Percentiles rank a stretch among this genome's conserved stretches.
These are phyloP conservation scores for Rubroboletus satanas DNA, from an alignment of 768 basidiomycete species.

Conservation along the genomic window DNA sequence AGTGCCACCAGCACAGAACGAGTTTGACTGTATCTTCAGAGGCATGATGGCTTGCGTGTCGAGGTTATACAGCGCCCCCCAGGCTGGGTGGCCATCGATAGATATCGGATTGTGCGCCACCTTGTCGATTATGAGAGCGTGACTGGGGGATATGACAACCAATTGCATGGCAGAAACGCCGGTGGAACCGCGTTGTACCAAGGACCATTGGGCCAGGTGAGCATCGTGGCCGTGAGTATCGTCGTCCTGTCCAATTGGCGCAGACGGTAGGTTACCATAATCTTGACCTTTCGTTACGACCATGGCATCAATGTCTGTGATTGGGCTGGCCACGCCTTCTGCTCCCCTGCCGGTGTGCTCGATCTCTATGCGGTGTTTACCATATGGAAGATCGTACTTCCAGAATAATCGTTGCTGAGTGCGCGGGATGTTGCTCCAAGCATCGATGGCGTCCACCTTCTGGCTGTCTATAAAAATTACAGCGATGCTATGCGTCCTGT, in stretches of 20 bases:
- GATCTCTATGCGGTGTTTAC: constrained; percentile 61
- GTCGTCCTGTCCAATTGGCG: not conserved
- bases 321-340: constrained; percentile 31
- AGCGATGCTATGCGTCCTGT: constrained; percentile 50
- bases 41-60: constrained; percentile 58
- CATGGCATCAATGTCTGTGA: constrained; percentile 61
- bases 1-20: constrained; percentile 81
- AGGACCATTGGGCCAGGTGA: constrained; percentile 42
- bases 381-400: constrained; percentile 47
- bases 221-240: not conserved
- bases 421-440: constrained; percentile 34
- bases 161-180: constrained; percentile 82
- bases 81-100: constrained; percentile 72
- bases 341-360: constrained; percentile 48
- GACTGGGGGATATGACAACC: constrained; percentile 60
- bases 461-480: constrained; percentile 57
- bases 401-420: constrained; percentile 66
- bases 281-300: constrained; percentile 51
- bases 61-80: constrained; percentile 74
- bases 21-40: constrained; percentile 68
- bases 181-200: constrained; percentile 63
- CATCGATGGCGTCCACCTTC: constrained; percentile 42
- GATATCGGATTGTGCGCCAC: constrained; percentile 81
- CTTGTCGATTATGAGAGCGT: constrained; percentile 76
- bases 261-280: not conserved